These are phyloP conservation scores for Aspergillus candidus DNA, from an alignment of 2,329 filamentous ascomycete species.

Conservation along the genomic window DNA sequence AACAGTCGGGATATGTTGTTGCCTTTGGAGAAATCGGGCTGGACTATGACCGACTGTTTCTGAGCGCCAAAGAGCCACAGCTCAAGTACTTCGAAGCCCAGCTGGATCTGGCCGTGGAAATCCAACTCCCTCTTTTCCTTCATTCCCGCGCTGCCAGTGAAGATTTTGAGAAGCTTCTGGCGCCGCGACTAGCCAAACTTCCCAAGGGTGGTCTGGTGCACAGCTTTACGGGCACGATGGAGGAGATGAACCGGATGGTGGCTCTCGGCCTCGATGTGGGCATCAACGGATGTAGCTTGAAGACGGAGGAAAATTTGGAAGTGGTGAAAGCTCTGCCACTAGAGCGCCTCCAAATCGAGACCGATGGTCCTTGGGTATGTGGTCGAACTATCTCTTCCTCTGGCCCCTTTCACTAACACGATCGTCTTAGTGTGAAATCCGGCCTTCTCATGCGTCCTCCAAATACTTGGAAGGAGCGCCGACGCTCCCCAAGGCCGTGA, in stretches of 20 bases:
- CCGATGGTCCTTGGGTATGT: slow-evolving; percentile 77
- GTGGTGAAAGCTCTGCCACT: slow-evolving; percentile 76
- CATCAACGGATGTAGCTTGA: slow-evolving; percentile 95
- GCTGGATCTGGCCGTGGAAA: slow-evolving; percentile 67
- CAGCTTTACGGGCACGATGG: slow-evolving; percentile 82
- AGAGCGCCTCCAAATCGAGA: slow-evolving; percentile 84
- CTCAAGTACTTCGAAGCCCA: slow-evolving; percentile 80
- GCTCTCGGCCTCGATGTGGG: slow-evolving; percentile 80
- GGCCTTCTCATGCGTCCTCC: slow-evolving; percentile 78
- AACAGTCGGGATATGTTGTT: slow-evolving; percentile 54
- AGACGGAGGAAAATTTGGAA: slow-evolving; percentile 82
- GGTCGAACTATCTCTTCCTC: neutral
- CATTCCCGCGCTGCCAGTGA: slow-evolving; percentile 82
- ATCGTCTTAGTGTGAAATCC: slow-evolving; percentile 67
- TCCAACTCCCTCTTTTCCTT: slow-evolving; percentile 82
- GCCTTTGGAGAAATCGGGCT: slow-evolving; percentile 95
- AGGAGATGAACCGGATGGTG: slow-evolving; percentile 77
- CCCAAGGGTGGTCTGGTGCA: slow-evolving; percentile 80
- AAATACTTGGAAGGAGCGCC: slow-evolving; percentile 65
- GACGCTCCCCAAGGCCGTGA: slow-evolving; percentile 71
- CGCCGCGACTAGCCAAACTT: slow-evolving; percentile 57
- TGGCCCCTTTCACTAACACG: slow-evolving; percentile 2
- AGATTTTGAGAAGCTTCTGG: slow-evolving; percentile 73
- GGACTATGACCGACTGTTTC: slow-evolving; percentile 87
- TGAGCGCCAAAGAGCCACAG: slow-evolving; percentile 72